Evolutionary conservation across 2,329 filamentous ascomycete genomes (phyloP), one percentile per base, ranked within the genome.

Genomic region (Cytospora leucostoma): DNA sequence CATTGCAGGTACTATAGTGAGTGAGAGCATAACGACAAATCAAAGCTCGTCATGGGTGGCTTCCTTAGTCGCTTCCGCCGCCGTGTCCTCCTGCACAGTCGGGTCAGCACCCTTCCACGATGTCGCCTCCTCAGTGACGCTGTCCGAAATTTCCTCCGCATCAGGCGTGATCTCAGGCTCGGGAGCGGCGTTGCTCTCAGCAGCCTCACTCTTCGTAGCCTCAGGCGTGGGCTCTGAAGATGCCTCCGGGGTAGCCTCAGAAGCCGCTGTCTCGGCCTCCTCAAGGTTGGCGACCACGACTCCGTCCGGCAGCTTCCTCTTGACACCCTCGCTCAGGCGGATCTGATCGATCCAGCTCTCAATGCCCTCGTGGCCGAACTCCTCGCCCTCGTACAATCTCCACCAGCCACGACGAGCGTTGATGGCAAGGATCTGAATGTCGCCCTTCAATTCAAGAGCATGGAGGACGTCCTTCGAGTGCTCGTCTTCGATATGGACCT

Each of bases 321-420:
- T 97, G 64, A 84, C 78, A 2, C 92, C 90, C 73, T 98, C 94
- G 59, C 93, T 92, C 81, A 99, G 84, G 44, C 92, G 88, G 66
- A 98, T 92, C n/a, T 86, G 83, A 71, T 99, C 95, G 64, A 99
- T 86, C 92, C 94, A 99, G 66, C 80, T 79, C 78, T 97, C 92
- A 35, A 99, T 79, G 33, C 82, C 84, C 60, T 84, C 80, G 32
- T 81, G 72, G 61, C 84, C 85, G 52, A 87, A 87, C 51, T 84
- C 78, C 3, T 53, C 71, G 7, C 83, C 86, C 55, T 85, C 78
- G 74, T 91, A 95, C 63, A 84, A 85, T 70, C 90, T 89, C 85
- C 88, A 96, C 95, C 95, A 99, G 50, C 85, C 84, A 60, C 93
- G 87, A 71, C 93, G 92, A 37, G 86, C 90, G 75, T 97, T 97